Base-by-base conservation (phyloP, 1,284 basidiomycete genomes). In the Ceratobasidium sp. region DNA sequence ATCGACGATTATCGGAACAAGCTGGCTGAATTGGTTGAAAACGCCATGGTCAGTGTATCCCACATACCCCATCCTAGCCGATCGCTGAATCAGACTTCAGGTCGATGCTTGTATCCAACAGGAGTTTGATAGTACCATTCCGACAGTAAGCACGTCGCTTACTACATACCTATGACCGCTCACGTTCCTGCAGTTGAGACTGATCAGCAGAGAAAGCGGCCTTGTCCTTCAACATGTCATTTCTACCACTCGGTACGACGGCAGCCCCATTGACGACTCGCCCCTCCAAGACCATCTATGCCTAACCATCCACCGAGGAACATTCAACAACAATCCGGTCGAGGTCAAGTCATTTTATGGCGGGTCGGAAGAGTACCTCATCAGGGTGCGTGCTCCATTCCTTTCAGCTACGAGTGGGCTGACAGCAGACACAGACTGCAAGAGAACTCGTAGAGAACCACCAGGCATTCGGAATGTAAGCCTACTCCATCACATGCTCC, bases 391-490 rank as follows among this genome's bases (percentile, higher is more conserved):
- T n/a, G 10, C 42, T 13, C 25, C 22, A 49, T 47, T 45, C 6
- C 35, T 55, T 34, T 31, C 17, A 20, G 3, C 20, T 22, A 10
- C 32, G 53, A 29, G 27, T 40, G 20, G 25, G 31, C 32, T 43
- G 15, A n/a, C 25, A 20, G 17, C 15, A 32, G 31, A 17, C 15
- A 8, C 35, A 60, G 57, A 43, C 40, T 3, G 25, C 49, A 22
- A 43, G 32, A 60, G 57, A 49, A n/a, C 42, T 60, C 31, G 57
- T 60, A 43, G 43, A 35, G 4, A 42, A 49, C 31, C 22, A 60
- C 22, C 40, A 60, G 8, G 32, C n/a, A 20, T 32, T 31, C n/a
- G 31, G 42, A 49, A n/a, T 47, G 58, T 64, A 52, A 35, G 60
- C 20, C 35, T 45, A 15, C 25, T n/a, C 31, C 29, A 52, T 17